Percentiles rank a stretch among this genome's conserved stretches.
phyloP scores from a whole-genome alignment of 441 rosid genomes.

The Rhodomyrtus psidioides region DNA sequence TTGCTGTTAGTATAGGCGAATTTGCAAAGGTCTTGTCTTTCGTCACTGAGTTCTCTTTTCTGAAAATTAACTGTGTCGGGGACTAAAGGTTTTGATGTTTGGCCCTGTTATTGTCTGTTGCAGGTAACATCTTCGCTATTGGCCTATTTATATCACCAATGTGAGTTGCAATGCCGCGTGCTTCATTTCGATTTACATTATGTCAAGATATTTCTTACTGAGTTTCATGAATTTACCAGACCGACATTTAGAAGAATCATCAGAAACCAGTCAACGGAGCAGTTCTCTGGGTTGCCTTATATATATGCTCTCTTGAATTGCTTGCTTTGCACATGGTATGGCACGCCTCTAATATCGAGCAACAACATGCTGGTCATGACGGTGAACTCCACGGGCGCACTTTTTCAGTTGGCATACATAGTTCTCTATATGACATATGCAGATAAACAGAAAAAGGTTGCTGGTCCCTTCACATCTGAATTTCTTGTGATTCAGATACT shows the following conservation, averaged over 20 bases:
- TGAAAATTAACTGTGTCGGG: neutral
- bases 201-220: neutral
- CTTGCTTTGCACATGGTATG: slow-evolving; percentile 65
- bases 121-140: slow-evolving; percentile 71
- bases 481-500: neutral
- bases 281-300: slow-evolving; percentile 70
- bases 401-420: slow-evolving; percentile 53
- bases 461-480: neutral
- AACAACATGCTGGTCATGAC: slow-evolving; percentile 46
- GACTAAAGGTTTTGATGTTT: neutral
- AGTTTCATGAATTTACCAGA: slow-evolving; percentile 24
- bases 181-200: neutral
- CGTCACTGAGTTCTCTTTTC: neutral
- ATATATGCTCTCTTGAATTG: slow-evolving; percentile 61
- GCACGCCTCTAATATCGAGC: slow-evolving; percentile 44
- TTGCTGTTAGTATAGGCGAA: neutral
- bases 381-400: slow-evolving; percentile 53
- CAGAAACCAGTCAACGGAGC: slow-evolving; percentile 58
- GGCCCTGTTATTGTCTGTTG: slow-evolving; percentile 6
- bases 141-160: slow-evolving; percentile 65
- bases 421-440: slow-evolving; percentile 38
- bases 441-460: slow-evolving; percentile 48
- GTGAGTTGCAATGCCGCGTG: slow-evolving; percentile 26
- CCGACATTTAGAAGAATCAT: slow-evolving; percentile 67
- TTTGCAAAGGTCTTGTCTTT: neutral